phyloP scores from a whole-genome alignment of 176 grass and related monocot species.

The Rhynchospora pubera region DNA sequence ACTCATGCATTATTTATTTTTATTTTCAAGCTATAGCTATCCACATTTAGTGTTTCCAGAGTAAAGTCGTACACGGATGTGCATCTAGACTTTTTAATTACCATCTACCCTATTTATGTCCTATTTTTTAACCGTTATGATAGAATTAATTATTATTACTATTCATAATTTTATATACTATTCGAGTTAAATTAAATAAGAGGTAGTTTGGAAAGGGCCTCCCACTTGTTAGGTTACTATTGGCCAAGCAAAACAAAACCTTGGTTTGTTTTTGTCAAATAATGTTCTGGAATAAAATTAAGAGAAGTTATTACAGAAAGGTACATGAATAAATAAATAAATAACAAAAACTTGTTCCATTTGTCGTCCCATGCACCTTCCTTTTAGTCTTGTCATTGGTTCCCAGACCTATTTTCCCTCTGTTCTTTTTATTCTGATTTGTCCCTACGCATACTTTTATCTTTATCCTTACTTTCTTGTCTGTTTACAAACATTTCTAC shows the following conservation, averaged over 20 bases:
- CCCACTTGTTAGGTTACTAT: neutral
- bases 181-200: neutral
- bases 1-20: too few species aligned
- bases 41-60: too few species aligned
- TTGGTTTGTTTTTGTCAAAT: neutral
- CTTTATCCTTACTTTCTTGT: neutral
- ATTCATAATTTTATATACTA: neutral
- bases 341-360: neutral
- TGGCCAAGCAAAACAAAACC: neutral
- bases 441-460: neutral
- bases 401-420: neutral
- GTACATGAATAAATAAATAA: neutral
- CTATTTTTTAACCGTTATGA: neutral
- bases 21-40: too few species aligned
- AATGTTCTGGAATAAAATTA: neutral
- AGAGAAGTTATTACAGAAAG: neutral
- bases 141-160: neutral
- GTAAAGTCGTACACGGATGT: neutral
- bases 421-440: neutral
- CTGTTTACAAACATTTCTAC: neutral
- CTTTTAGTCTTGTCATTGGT: neutral
- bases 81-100: neutral
- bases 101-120: neutral
- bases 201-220: neutral
- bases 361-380: neutral